Evolutionary conservation across 2,329 filamentous ascomycete genomes (phyloP).

Genomic region (Pseudogymnoascus sp.): DNA sequence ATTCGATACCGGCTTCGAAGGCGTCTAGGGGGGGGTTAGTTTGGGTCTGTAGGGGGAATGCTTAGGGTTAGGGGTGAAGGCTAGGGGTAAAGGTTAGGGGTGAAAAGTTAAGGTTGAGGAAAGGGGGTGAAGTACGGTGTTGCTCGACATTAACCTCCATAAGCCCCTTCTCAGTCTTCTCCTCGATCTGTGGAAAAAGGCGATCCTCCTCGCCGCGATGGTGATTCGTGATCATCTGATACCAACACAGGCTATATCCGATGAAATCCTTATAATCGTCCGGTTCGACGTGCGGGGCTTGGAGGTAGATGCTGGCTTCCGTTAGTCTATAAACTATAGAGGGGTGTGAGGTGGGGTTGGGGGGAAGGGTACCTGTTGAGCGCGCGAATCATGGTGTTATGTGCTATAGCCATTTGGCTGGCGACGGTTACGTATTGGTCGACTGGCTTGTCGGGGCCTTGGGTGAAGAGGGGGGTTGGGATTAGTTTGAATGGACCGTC

Average conservation of each 20-base stretch:
- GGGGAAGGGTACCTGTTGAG: background rate
- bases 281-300: background rate
- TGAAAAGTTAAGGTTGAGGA: background rate
- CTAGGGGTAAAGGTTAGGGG: background rate
- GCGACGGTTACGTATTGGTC: slow-evolving; percentile 14
- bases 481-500: slow-evolving; percentile 18
- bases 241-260: background rate
- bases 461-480: slow-evolving; percentile 17
- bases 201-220: background rate
- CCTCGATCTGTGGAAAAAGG: slow-evolving; percentile 6
- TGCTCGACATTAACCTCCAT: background rate
- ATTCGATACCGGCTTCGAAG: slow-evolving; percentile 16
- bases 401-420: slow-evolving; percentile 10
- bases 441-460: background rate
- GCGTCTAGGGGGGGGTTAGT: slow-evolving; percentile 5
- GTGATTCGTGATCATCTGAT: background rate
- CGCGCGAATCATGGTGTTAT: slow-evolving; percentile 2
- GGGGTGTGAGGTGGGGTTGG: background rate
- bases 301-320: background rate
- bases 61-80: background rate
- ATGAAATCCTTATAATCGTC: slow-evolving; percentile 10
- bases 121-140: background rate
- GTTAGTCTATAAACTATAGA: background rate
- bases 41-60: background rate
- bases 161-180: background rate